Percentiles rank a stretch among this genome's conserved stretches.
These are phyloP conservation scores for Schizochytrium sp. DNA, from an alignment of 108 stramenopile genomes.

Conservation along the genomic window DNA sequence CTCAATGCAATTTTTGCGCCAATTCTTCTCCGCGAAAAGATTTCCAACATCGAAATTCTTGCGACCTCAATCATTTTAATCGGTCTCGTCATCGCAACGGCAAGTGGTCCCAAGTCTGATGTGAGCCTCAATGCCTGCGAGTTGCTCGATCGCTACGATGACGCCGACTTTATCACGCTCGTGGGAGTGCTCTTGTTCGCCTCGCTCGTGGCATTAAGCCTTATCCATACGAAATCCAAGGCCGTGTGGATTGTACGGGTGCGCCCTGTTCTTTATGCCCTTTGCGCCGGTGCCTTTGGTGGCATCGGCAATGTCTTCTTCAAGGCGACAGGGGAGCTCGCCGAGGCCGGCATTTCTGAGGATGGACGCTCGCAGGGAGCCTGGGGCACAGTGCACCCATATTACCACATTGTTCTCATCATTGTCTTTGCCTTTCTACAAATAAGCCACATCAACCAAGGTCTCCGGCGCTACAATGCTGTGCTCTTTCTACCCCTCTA, in stretches of 20 bases:
- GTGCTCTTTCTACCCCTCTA: not conserved
- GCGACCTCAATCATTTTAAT: not conserved
- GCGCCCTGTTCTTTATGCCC: not conserved
- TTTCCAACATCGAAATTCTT: not conserved
- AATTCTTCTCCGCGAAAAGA: not conserved
- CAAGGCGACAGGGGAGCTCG: conserved; percentile 7
- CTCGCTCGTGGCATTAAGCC: not conserved
- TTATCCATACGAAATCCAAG: not conserved
- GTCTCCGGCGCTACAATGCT: not conserved
- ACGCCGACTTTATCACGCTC: not conserved
- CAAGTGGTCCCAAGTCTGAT: not conserved
- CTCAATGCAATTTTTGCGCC: not conserved
- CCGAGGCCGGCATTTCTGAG: not conserved
- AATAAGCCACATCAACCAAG: not conserved
- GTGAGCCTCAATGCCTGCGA: not conserved
- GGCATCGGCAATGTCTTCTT: conserved; percentile 5
- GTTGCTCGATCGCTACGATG: not conserved
- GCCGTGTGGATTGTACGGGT: not conserved
- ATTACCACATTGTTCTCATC: not conserved
- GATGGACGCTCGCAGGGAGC: not conserved
- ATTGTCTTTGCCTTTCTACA: not conserved
- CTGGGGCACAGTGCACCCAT: not conserved
- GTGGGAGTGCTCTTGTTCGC: not conserved
- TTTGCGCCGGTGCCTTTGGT: conserved; percentile 10
- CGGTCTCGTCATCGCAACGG: not conserved